Evolutionary conservation across 1,139 yeast species (phyloP).

Genomic region (Magnusiomyces paraingens): DNA sequence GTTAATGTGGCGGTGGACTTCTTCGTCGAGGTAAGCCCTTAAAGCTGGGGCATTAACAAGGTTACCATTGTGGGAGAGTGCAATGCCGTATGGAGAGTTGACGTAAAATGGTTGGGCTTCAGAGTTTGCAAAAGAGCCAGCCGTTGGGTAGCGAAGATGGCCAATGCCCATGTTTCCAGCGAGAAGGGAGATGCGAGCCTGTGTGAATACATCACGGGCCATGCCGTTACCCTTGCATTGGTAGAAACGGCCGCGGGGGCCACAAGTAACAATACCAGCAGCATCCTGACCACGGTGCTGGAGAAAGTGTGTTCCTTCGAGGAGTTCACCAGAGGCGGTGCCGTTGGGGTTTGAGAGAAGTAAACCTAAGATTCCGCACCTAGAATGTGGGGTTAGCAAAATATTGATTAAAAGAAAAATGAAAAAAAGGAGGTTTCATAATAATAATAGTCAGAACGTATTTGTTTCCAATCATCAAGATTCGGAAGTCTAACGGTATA

Average conservation of each 20-base stretch:
- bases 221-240: constrained; percentile 99
- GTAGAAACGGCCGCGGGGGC: constrained; percentile 84
- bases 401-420: not conserved
- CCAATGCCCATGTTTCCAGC: constrained; percentile 95
- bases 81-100: constrained; percentile 91
- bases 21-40: constrained; percentile 77
- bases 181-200: constrained; percentile 65
- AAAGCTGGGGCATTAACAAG: constrained; percentile 79
- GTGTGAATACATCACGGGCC: constrained; percentile 96
- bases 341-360: constrained; percentile 69
- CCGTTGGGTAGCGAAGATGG: constrained; percentile 94
- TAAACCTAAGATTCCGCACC: constrained; percentile 93
- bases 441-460: constrained; percentile 26
- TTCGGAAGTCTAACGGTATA: constrained; percentile 52
- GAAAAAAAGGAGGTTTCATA: not conserved
- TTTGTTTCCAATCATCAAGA: constrained; percentile 35
- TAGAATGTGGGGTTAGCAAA: not conserved
- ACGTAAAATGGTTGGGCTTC: constrained; percentile 99
- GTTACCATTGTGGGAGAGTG: constrained; percentile 90
- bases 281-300: constrained; percentile 99
- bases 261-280: constrained; percentile 98
- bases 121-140: constrained; percentile 94
- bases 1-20: constrained; percentile 93
- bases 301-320: constrained; percentile 87
- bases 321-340: constrained; percentile 79